A percentile compares a stretch with the other conserved stretches of the same genome.
phyloP scores from a whole-genome alignment of 1,284 basidiomycete species.

The Ceratorhiza oryzae-sativae region DNA sequence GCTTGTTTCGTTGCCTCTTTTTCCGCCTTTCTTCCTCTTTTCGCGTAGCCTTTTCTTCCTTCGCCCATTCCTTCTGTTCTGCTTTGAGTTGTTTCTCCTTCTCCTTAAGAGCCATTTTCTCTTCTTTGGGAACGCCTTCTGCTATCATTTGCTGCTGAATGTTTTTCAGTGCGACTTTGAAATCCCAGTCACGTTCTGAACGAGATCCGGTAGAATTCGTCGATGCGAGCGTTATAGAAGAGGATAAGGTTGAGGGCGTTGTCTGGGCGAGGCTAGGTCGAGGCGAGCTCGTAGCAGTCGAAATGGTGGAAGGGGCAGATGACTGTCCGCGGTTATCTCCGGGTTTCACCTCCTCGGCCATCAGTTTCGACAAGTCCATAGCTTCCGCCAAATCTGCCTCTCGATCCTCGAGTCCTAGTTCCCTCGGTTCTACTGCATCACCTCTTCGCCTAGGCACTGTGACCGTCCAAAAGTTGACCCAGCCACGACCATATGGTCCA shows the following conservation, averaged over 20 bases:
- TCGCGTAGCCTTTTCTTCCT: constrained; percentile 39
- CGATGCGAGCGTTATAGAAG: neutral
- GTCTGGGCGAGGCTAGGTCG: constrained; percentile 12
- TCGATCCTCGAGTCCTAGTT: neutral
- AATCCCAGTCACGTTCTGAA: neutral
- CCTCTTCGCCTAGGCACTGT: constrained; percentile 46
- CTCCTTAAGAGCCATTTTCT: constrained; percentile 25
- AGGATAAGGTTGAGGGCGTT: neutral
- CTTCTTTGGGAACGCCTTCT: constrained; percentile 20
- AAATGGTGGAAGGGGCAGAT: neutral
- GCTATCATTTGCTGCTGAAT: constrained; percentile 14
- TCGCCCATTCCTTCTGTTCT: constrained; percentile 46
- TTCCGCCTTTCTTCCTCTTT: constrained; percentile 22
- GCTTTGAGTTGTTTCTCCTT: constrained; percentile 39
- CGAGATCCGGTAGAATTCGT: neutral
- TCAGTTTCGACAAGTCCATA: constrained; percentile 32
- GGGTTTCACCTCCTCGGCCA: neutral
- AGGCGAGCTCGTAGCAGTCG: constrained; percentile 2
- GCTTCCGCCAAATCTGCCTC: constrained; percentile 16
- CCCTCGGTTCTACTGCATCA: neutral
- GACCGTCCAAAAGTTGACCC: constrained; percentile 65
- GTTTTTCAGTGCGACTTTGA: constrained; percentile 10
- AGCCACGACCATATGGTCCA: constrained; percentile 48
- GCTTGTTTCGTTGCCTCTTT: constrained; percentile 45
- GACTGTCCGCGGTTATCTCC: neutral